phyloP scores from a whole-genome alignment of 345 rosid genomes.

The Eucalyptus curtisii region DNA sequence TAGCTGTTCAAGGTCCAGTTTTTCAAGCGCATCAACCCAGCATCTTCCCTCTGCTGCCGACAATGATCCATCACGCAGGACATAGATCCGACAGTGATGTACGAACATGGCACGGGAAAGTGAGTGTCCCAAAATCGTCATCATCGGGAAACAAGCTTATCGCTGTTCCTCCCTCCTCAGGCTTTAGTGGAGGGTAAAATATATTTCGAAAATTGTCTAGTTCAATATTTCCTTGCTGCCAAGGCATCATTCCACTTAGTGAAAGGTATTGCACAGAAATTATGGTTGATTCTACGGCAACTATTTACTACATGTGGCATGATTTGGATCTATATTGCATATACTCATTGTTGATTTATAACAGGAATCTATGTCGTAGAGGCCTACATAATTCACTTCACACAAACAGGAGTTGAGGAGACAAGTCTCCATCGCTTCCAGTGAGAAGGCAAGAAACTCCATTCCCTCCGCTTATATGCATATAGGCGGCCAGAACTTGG shows the following conservation, averaged over 20 bases:
- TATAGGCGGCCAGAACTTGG: background rate
- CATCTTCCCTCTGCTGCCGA: background rate
- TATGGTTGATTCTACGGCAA: background rate
- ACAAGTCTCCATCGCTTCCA: background rate
- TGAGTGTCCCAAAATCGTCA: background rate
- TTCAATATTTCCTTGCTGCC: background rate
- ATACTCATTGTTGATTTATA: background rate
- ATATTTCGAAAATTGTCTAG: background rate
- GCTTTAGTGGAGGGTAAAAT: background rate
- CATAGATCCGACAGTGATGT: fast-evolving
- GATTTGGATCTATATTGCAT: background rate
- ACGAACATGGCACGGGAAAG: background rate
- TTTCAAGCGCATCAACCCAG: background rate
- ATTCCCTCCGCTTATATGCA: background rate
- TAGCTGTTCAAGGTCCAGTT: background rate
- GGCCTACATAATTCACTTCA: background rate
- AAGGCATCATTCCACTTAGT: background rate
- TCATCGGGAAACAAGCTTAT: background rate
- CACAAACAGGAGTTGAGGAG: background rate
- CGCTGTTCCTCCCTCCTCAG: background rate
- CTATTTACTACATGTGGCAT: background rate
- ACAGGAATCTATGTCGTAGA: background rate
- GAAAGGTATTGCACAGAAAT: background rate
- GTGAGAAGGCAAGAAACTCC: background rate
- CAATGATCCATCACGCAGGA: background rate